Conservation (phyloP, 2,329 filamentous ascomycete species). For the Penicillium sp. region DNA sequence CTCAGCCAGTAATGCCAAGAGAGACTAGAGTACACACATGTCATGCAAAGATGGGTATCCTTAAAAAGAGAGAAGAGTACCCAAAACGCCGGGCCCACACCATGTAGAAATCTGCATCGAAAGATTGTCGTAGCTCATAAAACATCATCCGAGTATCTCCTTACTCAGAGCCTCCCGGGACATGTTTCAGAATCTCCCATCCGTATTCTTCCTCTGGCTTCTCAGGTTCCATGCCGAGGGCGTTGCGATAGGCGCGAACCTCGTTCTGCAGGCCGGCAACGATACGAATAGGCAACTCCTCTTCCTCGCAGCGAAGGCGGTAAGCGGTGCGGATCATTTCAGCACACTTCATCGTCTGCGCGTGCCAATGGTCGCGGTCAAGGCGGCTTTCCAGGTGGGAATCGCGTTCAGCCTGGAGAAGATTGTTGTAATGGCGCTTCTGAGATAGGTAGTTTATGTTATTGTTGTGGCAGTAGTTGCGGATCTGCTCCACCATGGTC, state of each 20-base stretch:
- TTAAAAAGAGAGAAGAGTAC: constrained; percentile 24
- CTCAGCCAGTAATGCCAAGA: constrained; percentile 4
- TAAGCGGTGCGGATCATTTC: constrained; percentile 56
- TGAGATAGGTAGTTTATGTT: constrained; percentile 54
- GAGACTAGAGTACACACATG: constrained; percentile 22
- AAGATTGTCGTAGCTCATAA: constrained; percentile 29
- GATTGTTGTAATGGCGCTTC: constrained; percentile 55
- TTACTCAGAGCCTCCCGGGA: constrained; percentile 41
- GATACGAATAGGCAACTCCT: constrained; percentile 49
- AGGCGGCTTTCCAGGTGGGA: constrained; percentile 54
- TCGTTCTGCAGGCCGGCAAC: constrained; percentile 55
- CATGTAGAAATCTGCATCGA: constrained; percentile 19
- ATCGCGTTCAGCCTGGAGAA: constrained; percentile 56
- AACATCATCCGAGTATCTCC: constrained; percentile 7
- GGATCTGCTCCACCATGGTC: constrained; percentile 56
- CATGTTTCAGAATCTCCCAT: constrained; percentile 53
- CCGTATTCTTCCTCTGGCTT: constrained; percentile 55
- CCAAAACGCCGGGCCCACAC: constrained; percentile 29
- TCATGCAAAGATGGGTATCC: constrained; percentile 33
- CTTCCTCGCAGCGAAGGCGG: constrained; percentile 54
- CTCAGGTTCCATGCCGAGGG: constrained; percentile 54
- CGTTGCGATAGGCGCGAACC: constrained; percentile 53
- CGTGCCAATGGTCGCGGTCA: constrained; percentile 56
- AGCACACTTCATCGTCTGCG: constrained; percentile 52
- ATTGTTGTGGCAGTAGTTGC: constrained; percentile 56